A percentile compares a stretch with the other conserved stretches of the same genome.
Conservation (phyloP, 352 stramenopile genomes). For the Phytophthora sp. region DNA sequence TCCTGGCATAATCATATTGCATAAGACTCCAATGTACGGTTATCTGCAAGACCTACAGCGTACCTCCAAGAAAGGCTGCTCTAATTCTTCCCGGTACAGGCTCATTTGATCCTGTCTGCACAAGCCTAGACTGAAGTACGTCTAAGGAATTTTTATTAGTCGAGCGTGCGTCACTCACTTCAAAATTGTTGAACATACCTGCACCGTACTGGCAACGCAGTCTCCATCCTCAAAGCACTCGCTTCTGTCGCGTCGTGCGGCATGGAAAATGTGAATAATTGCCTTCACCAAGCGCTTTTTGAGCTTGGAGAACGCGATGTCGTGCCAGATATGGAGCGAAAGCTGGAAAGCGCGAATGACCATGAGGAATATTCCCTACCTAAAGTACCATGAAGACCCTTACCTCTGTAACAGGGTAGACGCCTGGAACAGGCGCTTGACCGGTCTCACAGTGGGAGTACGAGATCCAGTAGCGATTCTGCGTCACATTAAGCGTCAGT, state of each 20-base stretch:
- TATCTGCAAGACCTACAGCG: not conserved
- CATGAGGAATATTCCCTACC: not conserved
- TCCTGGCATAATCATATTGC: too few species aligned
- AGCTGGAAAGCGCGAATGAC: too few species aligned
- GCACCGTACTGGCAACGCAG: constrained; percentile 65
- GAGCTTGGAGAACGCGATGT: constrained; percentile 74
- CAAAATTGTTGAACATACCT: too few species aligned
- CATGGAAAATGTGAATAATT: constrained; percentile 73
- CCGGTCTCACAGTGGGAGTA: constrained; percentile 88
- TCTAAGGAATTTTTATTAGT: too few species aligned
- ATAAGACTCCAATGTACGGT: too few species aligned
- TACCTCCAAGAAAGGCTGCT: constrained; percentile 75
- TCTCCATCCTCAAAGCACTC: constrained; percentile 81
- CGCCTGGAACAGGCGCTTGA: constrained; percentile 80
- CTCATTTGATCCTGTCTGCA: constrained; percentile 84
- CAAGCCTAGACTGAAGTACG: constrained; percentile 75
- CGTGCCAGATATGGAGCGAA: constrained; percentile 85
- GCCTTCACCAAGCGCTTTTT: constrained; percentile 72
- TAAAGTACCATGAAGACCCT: not conserved
- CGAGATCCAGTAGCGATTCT: constrained; percentile 90
- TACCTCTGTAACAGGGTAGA: constrained; percentile 86
- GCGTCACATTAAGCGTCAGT: not conserved
- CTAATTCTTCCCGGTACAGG: constrained; percentile 81
- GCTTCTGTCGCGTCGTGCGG: constrained; percentile 50
- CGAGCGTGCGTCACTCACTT: too few species aligned